Percentiles rank a stretch among this genome's conserved stretches.
These are phyloP conservation scores for Scytalidium lignicola DNA, from an alignment of 2,329 filamentous ascomycete species.

Conservation along the genomic window DNA sequence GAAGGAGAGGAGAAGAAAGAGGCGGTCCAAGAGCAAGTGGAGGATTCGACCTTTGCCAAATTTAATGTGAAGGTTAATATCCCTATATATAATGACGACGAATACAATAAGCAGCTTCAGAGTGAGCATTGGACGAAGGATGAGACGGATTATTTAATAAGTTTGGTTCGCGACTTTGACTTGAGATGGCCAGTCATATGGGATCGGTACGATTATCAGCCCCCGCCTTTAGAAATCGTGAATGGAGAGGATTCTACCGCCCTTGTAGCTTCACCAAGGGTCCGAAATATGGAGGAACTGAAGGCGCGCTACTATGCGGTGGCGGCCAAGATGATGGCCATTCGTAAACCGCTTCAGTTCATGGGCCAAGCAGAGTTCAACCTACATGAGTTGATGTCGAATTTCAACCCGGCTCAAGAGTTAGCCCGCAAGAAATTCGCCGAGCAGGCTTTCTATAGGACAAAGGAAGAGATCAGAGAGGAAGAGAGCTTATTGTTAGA, in stretches of 20 bases:
- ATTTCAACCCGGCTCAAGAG: conserved; percentile 80
- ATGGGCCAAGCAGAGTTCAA: conserved; percentile 86
- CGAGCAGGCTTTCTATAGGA: conserved; percentile 70
- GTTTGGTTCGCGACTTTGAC: conserved; percentile 70
- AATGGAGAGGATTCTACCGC: conserved; percentile 41
- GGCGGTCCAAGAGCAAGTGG: conserved; percentile 30
- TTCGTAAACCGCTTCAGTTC: conserved; percentile 72
- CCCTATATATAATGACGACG: conserved; percentile 78
- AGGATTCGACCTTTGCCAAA: conserved; percentile 70
- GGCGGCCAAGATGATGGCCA: conserved; percentile 73
- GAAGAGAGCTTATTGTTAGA: conserved; percentile 87
- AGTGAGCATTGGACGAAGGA: conserved; percentile 80
- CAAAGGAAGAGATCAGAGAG: conserved; percentile 83
- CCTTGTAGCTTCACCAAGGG: conserved; percentile 43
- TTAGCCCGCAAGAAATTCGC: conserved; percentile 79
- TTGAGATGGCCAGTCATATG: conserved; percentile 87
- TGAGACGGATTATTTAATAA: conserved; percentile 88
- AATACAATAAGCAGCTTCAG: conserved; percentile 72
- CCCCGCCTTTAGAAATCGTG: conserved; percentile 39
- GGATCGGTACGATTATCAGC: conserved; percentile 80
- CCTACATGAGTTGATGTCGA: conserved; percentile 77
- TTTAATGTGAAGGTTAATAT: conserved; percentile 79
- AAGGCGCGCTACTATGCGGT: conserved; percentile 90
- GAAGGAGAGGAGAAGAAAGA: conserved; percentile 35
- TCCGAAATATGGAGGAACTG: conserved; percentile 78